Evolutionary conservation across 371 early-diverging fungal genomes (phyloP).

Genomic region (Circinella minor): DNA sequence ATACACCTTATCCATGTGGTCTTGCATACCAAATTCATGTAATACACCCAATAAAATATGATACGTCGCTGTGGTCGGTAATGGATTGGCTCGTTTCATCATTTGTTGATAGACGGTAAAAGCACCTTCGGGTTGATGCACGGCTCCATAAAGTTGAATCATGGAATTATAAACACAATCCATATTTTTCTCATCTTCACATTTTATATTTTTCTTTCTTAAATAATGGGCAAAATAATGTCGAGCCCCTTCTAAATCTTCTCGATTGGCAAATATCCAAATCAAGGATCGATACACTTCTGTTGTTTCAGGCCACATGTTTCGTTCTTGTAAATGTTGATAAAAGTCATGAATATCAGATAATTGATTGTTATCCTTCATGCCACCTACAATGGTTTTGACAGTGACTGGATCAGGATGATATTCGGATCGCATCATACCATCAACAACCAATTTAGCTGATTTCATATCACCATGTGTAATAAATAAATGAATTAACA

Average conservation of each 20-base stretch:
- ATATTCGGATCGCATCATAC: slow-evolving; percentile 23
- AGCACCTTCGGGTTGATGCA: slow-evolving; percentile 22
- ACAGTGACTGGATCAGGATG: slow-evolving; percentile 23
- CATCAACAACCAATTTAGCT: slow-evolving; percentile 38
- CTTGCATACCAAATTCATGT: background rate
- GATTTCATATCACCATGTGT: slow-evolving; percentile 24
- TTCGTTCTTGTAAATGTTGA: slow-evolving; percentile 7
- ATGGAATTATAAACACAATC: slow-evolving; percentile 27
- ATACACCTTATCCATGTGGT: slow-evolving; percentile 24
- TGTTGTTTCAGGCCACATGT: slow-evolving; percentile 12
- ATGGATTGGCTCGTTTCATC: slow-evolving; percentile 26
- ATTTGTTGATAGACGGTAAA: slow-evolving; percentile 42
- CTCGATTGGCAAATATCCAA: slow-evolving; percentile 22
- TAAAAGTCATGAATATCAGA: slow-evolving; percentile 28
- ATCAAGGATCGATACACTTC: slow-evolving; percentile 25
- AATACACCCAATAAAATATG: slow-evolving; percentile 29
- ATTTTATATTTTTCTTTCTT: background rate
- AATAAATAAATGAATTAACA: slow-evolving; percentile 39
- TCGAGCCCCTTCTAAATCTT: slow-evolving; percentile 20
- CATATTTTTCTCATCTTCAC: background rate
- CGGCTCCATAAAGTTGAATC: slow-evolving; percentile 23
- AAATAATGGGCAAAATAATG: slow-evolving; percentile 13
- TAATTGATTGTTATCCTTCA: slow-evolving; percentile 12
- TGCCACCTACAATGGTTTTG: slow-evolving; percentile 33
- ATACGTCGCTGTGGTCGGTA: slow-evolving; percentile 35